These are phyloP conservation scores for Ilex asprella DNA, from an alignment of 257 asterid species.

Conservation along the genomic window DNA sequence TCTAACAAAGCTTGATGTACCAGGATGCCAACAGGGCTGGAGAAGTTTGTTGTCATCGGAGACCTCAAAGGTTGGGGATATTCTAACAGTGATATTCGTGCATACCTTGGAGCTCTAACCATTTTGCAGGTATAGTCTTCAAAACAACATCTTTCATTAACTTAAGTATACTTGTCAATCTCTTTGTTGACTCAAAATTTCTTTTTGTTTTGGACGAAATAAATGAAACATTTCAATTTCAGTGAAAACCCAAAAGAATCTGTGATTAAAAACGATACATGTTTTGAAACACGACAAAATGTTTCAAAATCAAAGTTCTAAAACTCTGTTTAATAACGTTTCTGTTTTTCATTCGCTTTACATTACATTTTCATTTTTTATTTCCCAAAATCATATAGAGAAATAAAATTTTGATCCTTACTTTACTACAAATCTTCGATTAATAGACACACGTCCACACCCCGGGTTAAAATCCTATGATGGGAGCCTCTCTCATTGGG, in stretches of 20 bases:
- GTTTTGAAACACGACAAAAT: not conserved
- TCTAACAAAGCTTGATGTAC: constrained; percentile 5
- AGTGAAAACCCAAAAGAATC: not conserved
- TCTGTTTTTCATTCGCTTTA: not conserved
- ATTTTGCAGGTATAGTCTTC: constrained; percentile 48
- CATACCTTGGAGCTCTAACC: constrained; percentile 45
- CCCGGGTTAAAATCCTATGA: too few relatives aligned
- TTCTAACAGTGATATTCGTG: constrained; percentile 62
- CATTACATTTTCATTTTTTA: too few relatives aligned
- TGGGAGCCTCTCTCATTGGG: too few relatives aligned
- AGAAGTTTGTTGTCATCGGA: constrained; percentile 67
- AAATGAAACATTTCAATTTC: not conserved
- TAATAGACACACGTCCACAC: too few relatives aligned
- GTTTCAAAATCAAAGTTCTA: not conserved
- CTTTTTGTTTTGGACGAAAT: not conserved
- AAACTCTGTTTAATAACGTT: too few relatives aligned
- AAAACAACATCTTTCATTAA: not conserved
- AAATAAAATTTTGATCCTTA: too few relatives aligned
- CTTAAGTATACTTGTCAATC: not conserved
- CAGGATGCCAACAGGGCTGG: constrained; percentile 56
- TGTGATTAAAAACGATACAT: not conserved
- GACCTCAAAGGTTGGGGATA: constrained; percentile 75
- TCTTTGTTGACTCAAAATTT: too few relatives aligned
- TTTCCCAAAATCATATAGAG: too few relatives aligned
- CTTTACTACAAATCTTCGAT: too few relatives aligned